phyloP scores from a whole-genome alignment of 305 asterid species.

The Plantago lanceolata region DNA sequence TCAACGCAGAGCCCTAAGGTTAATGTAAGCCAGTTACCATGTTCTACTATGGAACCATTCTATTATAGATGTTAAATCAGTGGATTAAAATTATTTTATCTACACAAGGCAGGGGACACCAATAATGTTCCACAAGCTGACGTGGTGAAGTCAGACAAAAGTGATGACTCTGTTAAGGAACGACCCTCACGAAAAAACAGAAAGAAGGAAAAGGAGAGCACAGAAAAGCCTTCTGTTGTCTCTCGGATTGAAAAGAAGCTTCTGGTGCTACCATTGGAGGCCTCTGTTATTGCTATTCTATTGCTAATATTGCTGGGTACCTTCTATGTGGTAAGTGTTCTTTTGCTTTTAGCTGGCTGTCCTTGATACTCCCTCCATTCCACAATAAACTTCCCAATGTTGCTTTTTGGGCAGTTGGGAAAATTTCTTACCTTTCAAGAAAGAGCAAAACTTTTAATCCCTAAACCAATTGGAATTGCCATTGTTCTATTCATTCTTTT shows the following conservation, averaged over 20 bases:
- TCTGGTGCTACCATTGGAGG: slow-evolving; percentile 68
- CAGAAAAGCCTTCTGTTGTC: slow-evolving; percentile 45
- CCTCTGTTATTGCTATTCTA: slow-evolving; percentile 68
- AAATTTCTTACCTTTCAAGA: too few species aligned
- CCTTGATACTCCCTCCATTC: too few species aligned
- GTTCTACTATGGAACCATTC: slow-evolving; percentile 13
- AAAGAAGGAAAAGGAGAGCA: slow-evolving; percentile 68
- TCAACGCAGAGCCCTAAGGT: slow-evolving; percentile 31
- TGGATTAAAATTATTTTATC: slow-evolving; percentile 32
- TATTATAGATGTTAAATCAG: slow-evolving; percentile 8
- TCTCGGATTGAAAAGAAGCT: slow-evolving; percentile 53
- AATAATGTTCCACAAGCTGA: slow-evolving; percentile 40
- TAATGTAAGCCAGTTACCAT: slow-evolving; percentile 44
- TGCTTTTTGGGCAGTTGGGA: too few species aligned
- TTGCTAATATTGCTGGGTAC: slow-evolving; percentile 78
- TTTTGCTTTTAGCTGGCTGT: not conserved
- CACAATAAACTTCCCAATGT: too few species aligned
- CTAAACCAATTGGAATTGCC: too few species aligned
- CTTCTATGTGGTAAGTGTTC: slow-evolving; percentile 80
- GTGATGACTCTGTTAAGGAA: slow-evolving; percentile 61
- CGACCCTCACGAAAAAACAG: slow-evolving; percentile 62
- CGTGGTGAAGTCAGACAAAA: slow-evolving; percentile 57
- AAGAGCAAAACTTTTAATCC: too few species aligned
- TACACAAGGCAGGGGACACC: slow-evolving; percentile 68
- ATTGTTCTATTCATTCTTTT: too few species aligned